Evolutionary conservation across 2,329 filamentous ascomycete genomes (phyloP).

Genomic region (Colletotrichum filicis): DNA sequence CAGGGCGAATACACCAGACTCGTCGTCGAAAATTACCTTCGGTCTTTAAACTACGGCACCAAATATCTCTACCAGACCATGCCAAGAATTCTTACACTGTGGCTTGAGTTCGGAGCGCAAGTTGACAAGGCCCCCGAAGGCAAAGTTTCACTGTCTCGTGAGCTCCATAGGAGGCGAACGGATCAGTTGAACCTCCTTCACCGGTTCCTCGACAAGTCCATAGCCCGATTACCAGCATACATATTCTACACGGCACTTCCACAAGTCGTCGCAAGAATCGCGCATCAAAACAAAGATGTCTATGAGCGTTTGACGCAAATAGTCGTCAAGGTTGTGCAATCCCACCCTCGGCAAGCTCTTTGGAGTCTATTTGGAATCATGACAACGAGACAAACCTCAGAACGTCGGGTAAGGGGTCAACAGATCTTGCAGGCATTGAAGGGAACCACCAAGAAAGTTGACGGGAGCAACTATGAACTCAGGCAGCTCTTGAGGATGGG

Average conservation of each 20-base stretch:
- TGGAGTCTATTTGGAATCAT: constrained; percentile 92
- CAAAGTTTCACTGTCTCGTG: constrained; percentile 62
- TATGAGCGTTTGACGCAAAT: constrained; percentile 82
- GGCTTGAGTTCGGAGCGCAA: constrained; percentile 89
- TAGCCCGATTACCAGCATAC: constrained; percentile 76
- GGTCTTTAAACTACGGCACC: constrained; percentile 87
- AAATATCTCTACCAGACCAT: constrained; percentile 97
- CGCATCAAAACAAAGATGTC: constrained; percentile 82
- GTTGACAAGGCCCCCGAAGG: constrained; percentile 71
- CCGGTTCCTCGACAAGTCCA: constrained; percentile 81
- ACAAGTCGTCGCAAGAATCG: constrained; percentile 95
- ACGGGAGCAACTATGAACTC: constrained; percentile 68
- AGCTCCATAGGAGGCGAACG: constrained; percentile 66
- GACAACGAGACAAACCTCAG: constrained; percentile 77
- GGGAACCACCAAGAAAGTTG: constrained; percentile 60
- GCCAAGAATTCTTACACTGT: constrained; percentile 90
- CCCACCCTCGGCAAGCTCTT: constrained; percentile 90
- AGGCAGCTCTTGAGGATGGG: constrained; percentile 79
- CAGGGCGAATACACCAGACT: constrained; percentile 87
- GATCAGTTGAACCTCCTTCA: constrained; percentile 78
- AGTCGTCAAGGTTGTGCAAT: constrained; percentile 84
- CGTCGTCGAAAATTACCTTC: constrained; percentile 92
- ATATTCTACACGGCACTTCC: constrained; percentile 86
- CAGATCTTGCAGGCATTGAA: constrained; percentile 63
- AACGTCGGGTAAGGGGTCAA: constrained; percentile 68